Evolutionary conservation across 768 basidiomycete genomes (phyloP), one percentile per base, ranked within the genome.

Genomic region (Mycena rebaudengoi): DNA sequence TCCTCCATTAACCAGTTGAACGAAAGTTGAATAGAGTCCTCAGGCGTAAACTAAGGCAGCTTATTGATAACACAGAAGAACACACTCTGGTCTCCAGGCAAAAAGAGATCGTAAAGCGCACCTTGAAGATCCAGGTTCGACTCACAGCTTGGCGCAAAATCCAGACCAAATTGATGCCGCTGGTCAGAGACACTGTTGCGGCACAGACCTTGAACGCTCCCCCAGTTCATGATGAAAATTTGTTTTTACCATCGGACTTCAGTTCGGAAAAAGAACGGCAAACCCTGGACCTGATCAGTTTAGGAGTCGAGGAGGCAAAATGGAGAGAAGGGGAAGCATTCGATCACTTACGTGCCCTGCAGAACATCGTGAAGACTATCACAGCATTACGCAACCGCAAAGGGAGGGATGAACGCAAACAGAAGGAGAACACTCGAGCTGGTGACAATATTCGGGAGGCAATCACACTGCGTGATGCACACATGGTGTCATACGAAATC

Each of bases 251-350:
- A 5, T 57, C 55, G 14, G 40, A 28, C 21, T 57, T 57, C 29
- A 8, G 18, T 26, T 44, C 40, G 7, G 43, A 23, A 8, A 28
- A 13, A 7, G 41, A 57, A 21, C 40, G 43, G 13, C 20, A 14
- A 23, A 11, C 25, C 12, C 23, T 57, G 7, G 25, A 30, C 6
- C 55, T 57, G 8, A 41, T 11, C 21, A 41, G 30, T 30, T 32
- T 44, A 14, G 55, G 41, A 6, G 28, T 8, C 4, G 55, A 57
- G 21, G 55, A 57, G 21, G 14, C n/a, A 14, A 13, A 26, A 7
- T 57, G 55, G 55, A 21, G 55, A 16, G 55, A 57, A n/a, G 55
- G 55, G 7, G 32, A 57, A 23, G 28, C 14, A 7, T 57, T 57
- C 26, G 55, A 57, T 32, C 13, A n/a, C 11, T 7, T 57, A 5